Conservation (phyloP, 1,284 basidiomycete genomes). For the Flammula alnicola region DNA sequence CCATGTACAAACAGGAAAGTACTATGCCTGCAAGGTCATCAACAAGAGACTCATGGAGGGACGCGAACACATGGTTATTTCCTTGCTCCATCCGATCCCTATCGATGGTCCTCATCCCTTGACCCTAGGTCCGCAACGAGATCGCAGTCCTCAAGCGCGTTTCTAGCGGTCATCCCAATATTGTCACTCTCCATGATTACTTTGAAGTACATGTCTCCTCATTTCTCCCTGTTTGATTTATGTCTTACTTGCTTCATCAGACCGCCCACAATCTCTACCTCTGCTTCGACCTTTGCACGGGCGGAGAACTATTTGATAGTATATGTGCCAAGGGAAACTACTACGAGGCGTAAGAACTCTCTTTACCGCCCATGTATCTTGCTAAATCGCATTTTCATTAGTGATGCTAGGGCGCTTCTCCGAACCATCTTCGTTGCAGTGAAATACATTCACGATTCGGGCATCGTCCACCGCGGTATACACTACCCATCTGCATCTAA, state of each 20-base stretch:
- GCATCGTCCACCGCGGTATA: slow-evolving; percentile 94
- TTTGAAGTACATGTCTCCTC: slow-evolving; percentile 73
- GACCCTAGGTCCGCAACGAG: slow-evolving; percentile 89
- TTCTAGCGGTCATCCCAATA: slow-evolving; percentile 88
- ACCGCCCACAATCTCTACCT: slow-evolving; percentile 95
- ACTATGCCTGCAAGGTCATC: slow-evolving; percentile 94
- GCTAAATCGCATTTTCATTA: slow-evolving; percentile 32
- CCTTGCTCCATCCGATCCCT: slow-evolving; percentile 2
- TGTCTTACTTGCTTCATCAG: slow-evolving; percentile 38
- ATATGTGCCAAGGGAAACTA: slow-evolving; percentile 98
- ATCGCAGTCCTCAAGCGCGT: slow-evolving; percentile 95
- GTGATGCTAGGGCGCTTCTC: slow-evolving; percentile 90
- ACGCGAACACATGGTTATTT: slow-evolving; percentile 82
- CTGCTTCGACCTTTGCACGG: slow-evolving; percentile 96
- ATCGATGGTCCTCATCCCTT: slow-evolving; percentile 12
- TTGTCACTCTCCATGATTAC: slow-evolving; percentile 94
- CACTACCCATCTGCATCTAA: neutral
- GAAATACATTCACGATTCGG: slow-evolving; percentile 89
- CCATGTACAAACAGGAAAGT: slow-evolving; percentile 88
- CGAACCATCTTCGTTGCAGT: slow-evolving; percentile 89
- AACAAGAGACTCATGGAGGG: slow-evolving; percentile 99
- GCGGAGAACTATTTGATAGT: slow-evolving; percentile 97
- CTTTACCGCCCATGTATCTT: slow-evolving; percentile 1
- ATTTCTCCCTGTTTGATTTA: neutral
- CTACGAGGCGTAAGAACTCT: slow-evolving; percentile 77